Evolutionary conservation across 495 filamentous ascomycete species (phyloP), one percentile per base, ranked within the genome.

Genomic region (Bacidia rubella): DNA sequence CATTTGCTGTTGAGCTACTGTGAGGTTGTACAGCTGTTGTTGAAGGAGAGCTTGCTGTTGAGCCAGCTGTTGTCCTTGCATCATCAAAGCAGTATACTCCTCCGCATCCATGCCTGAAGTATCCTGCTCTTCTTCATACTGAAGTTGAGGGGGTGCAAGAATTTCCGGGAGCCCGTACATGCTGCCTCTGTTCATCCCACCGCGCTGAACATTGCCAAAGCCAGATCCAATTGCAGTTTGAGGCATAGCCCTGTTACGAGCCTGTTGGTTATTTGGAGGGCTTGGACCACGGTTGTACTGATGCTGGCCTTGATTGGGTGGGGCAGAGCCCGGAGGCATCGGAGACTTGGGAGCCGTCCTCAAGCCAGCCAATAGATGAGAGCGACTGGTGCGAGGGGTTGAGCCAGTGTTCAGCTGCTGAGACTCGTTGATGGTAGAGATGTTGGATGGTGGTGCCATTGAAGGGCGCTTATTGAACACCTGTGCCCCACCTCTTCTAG

Each of bases 371-470:
- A 99, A 78, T 59, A 99, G 76, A 63, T 96, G 90, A 56, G 86
- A 90, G 54, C 92, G 87, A 67, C 88, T 95, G 47, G 90, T 97
- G 61, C 90, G 81, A 21, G 92, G 92, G 29, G 90, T 95, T 9
- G 86, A 52, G 57, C 70, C 48, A 21, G 67, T 47, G 60, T 67
- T 53, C 62, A 66, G 70, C 66, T 79, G 56, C 74, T 74, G 60
- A 56, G 66, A 63, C 75, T 88, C 77, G 76, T 86, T 63, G 74
- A 92, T 73, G 40, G 78, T 74, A 40, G 74, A 72, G 53, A 82
- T 72, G 60, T 75, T 76, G 40, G 79, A 73, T 10, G 72, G 75
- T 21, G 70, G 62, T 53, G 77, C 77, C 29, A 83, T 68, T 61
- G 73, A 83, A 64, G 94, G 74, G 54, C 86, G 86, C 71, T 95